Conservation (phyloP, 305 asterid genomes). For the Fraxinus velutina region DNA sequence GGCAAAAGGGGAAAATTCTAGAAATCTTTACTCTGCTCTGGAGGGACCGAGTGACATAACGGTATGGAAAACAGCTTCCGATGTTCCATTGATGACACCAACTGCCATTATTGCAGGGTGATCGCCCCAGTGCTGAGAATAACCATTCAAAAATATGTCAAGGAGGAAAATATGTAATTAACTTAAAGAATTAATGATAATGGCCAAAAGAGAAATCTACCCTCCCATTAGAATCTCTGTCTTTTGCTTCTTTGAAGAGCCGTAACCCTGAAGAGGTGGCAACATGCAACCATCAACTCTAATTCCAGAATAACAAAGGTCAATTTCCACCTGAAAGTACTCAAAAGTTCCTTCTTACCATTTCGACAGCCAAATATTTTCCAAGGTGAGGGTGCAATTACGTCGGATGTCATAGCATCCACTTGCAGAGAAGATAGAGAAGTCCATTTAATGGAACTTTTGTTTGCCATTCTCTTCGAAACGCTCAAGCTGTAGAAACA, state of each 20-base stretch:
- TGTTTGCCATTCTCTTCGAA: conserved; percentile 49
- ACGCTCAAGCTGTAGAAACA: conserved; percentile 50
- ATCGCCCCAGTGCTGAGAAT: conserved; percentile 55
- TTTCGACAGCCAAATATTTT: conserved; percentile 63
- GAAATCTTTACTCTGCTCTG: conserved; percentile 71
- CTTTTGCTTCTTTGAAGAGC: conserved; percentile 80
- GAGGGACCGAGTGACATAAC: conserved; percentile 79
- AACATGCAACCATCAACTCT: background rate
- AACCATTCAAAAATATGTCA: background rate
- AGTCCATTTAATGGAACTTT: conserved; percentile 38
- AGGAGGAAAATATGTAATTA: background rate
- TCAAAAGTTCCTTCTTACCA: background rate
- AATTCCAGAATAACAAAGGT: background rate
- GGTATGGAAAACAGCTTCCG: conserved; percentile 74
- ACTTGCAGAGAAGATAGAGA: conserved; percentile 48
- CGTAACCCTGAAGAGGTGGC: conserved; percentile 62
- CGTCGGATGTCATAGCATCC: conserved; percentile 74
- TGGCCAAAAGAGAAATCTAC: conserved; percentile 30
- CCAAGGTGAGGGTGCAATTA: conserved; percentile 89
- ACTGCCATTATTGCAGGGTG: conserved; percentile 91
- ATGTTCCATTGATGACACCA: conserved; percentile 63
- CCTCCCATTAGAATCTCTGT: conserved; percentile 54
- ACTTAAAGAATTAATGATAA: background rate
- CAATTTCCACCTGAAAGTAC: conserved; percentile 2
- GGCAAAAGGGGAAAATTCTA: background rate